Evolutionary conservation across 2,329 filamentous ascomycete species (phyloP).

Genomic region (Calycina herbarum): DNA sequence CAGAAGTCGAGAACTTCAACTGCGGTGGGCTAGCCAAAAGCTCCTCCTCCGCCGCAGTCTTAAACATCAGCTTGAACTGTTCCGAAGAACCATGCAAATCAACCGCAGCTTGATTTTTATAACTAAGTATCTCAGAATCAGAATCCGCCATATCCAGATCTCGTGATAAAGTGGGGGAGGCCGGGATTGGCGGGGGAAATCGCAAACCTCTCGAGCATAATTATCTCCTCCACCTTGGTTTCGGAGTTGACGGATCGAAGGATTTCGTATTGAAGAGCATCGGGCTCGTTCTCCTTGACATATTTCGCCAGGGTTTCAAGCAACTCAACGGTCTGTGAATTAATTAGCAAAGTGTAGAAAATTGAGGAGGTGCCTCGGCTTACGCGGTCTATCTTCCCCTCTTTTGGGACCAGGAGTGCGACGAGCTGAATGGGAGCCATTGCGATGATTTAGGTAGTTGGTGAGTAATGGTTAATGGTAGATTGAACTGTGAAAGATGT

Average conservation of each 20-base stretch:
- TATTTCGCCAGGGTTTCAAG: conserved; percentile 26
- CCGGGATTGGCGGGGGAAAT: background rate
- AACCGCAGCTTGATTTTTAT: conserved; percentile 33
- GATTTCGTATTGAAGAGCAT: conserved; percentile 33
- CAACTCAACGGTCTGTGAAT: conserved; percentile 31
- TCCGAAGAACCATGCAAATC: conserved; percentile 29
- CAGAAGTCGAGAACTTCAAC: conserved; percentile 31
- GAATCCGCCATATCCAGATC: background rate
- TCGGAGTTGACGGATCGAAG: conserved; percentile 29
- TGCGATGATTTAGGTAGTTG: conserved; percentile 10
- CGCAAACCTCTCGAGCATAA: conserved; percentile 35
- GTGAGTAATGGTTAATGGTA: background rate
- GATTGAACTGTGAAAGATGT: background rate
- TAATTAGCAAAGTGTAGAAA: conserved; percentile 5
- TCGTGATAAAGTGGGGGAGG: no score
- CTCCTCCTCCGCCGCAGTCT: conserved; percentile 29
- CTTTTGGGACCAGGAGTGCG: conserved; percentile 30
- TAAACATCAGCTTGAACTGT: conserved; percentile 26
- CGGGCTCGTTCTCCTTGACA: conserved; percentile 32
- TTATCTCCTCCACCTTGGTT: conserved; percentile 31
- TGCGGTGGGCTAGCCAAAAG: conserved; percentile 27
- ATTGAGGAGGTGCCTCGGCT: conserved; percentile 1
- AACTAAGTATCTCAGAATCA: conserved; percentile 23
- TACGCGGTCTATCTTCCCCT: conserved; percentile 34
- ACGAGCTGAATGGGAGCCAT: conserved; percentile 29